Evolutionary conservation across 75 land plant genomes (phyloP).

Genomic region (Gnetum montanum): DNA sequence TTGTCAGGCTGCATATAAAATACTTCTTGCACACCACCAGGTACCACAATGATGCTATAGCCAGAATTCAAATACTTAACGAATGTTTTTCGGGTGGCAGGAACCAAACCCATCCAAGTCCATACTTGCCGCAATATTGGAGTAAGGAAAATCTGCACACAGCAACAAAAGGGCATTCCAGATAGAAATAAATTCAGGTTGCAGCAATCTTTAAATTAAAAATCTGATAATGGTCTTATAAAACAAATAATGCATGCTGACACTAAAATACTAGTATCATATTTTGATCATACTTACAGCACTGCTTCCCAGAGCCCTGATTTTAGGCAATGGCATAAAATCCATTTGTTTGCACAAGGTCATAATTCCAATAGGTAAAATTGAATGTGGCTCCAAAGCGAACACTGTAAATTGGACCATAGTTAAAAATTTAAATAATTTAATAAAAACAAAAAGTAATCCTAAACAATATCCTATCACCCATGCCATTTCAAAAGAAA

Average conservation of each 20-base stretch:
- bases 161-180: not conserved
- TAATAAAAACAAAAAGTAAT: not conserved
- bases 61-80: conserved; percentile 17
- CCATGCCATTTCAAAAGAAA: not conserved
- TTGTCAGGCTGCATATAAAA: conserved; percentile 28
- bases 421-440: not conserved
- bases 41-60: conserved; percentile 23
- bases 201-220: not conserved
- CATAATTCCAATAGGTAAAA: conserved; percentile 75
- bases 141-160: conserved; percentile 25
- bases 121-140: conserved; percentile 35
- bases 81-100: conserved; percentile 22
- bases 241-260: not conserved
- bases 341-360: conserved; percentile 67
- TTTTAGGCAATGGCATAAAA: conserved; percentile 67
- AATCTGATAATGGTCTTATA: not conserved
- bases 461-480: not conserved
- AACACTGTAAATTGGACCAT: conserved; percentile 44
- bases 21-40: conserved; percentile 49
- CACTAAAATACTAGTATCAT: not conserved
- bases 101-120: conserved; percentile 35
- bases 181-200: not conserved
- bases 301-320: conserved; percentile 82
- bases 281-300: conserved; percentile 63
- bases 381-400: conserved; percentile 94